Evolutionary conservation across 106 monocot genomes (phyloP).

Genomic region (Triglochin maritima): DNA sequence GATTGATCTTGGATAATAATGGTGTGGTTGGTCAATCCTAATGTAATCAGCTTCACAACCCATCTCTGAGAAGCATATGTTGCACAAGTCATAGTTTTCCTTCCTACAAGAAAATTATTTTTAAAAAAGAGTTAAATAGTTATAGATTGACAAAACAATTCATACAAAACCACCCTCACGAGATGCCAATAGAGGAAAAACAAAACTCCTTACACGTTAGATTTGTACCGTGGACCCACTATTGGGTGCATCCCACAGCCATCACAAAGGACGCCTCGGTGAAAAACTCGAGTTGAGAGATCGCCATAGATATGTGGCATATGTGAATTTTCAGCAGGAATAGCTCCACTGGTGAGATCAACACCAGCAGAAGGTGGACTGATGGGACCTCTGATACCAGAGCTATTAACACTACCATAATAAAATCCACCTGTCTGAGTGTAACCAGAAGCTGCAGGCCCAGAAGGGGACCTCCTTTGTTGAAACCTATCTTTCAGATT

Average conservation of each 20-base stretch:
- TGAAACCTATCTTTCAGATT: too few relatives aligned
- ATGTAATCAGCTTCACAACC: conserved; percentile 54
- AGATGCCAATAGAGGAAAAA: background rate
- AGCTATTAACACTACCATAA: too few relatives aligned
- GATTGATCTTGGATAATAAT: conserved; percentile 7
- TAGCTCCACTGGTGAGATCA: too few relatives aligned
- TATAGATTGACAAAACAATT: too few relatives aligned
- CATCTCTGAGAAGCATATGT: conserved; percentile 31
- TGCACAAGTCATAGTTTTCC: conserved; percentile 66
- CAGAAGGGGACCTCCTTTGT: too few relatives aligned
- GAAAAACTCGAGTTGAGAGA: conserved; percentile 23
- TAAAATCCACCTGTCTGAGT: too few relatives aligned
- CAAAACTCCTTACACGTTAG: conserved; percentile 50
- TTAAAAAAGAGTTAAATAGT: too few relatives aligned
- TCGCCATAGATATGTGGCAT: conserved; percentile 8
- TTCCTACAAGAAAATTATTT: conserved; percentile 24
- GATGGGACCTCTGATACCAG: too few relatives aligned
- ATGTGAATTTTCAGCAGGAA: too few relatives aligned
- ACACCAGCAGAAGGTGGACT: too few relatives aligned
- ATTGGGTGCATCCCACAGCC: conserved; percentile 86
- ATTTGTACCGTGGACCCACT: conserved; percentile 66
- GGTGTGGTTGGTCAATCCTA: conserved; percentile 30
- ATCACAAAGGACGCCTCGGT: conserved; percentile 65
- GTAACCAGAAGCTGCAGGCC: too few relatives aligned
- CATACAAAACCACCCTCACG: too few relatives aligned